These are phyloP conservation scores for Stephania japonica DNA, from an alignment of 164 flowering plant genomes.

Conservation along the genomic window DNA sequence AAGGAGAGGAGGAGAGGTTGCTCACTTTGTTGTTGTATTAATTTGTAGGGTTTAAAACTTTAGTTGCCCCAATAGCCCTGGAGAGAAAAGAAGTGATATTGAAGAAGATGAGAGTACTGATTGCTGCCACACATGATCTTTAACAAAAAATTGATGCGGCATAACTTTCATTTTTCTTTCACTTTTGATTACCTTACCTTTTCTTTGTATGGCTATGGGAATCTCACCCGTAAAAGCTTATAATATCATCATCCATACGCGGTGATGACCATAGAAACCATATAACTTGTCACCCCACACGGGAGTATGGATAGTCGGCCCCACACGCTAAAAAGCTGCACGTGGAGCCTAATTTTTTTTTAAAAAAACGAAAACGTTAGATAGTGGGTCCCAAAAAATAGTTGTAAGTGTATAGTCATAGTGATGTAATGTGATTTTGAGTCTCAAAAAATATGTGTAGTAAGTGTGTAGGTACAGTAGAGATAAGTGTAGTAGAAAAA, in stretches of 20 bases:
- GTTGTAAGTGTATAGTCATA: too few species aligned
- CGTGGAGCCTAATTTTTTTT: too few species aligned
- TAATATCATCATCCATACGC: conserved; percentile 1
- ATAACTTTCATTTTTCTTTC: background rate
- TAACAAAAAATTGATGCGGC: background rate
- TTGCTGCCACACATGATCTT: background rate
- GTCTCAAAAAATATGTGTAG: too few species aligned
- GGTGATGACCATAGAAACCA: too few species aligned
- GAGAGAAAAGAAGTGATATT: background rate
- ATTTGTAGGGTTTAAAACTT: conserved; percentile 5
- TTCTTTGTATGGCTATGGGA: background rate
- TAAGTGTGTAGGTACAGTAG: too few species aligned
- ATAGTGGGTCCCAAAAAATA: too few species aligned
- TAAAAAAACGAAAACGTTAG: too few species aligned
- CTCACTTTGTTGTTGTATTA: background rate
- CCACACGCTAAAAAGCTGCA: too few species aligned
- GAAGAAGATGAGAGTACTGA: background rate
- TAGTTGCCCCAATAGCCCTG: conserved; percentile 1
- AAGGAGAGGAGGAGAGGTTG: background rate
- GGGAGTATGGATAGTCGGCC: too few species aligned
- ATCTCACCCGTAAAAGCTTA: background rate
- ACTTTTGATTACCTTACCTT: background rate
- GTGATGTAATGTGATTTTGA: too few species aligned
- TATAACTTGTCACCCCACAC: too few species aligned
- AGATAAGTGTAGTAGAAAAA: too few species aligned